phyloP scores from a whole-genome alignment of 345 rosid genomes.

The Acer saccharum region DNA sequence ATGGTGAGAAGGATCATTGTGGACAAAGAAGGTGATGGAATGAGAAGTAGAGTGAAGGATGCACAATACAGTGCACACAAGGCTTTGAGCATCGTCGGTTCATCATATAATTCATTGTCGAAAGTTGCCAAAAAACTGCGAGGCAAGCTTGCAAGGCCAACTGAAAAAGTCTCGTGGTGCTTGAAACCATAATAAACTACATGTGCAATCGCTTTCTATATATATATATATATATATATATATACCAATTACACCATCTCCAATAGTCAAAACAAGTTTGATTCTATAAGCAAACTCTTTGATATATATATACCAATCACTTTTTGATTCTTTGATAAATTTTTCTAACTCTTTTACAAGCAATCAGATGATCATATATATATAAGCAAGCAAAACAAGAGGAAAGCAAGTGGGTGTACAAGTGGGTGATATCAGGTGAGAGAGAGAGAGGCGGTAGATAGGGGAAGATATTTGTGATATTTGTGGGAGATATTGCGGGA shows the following conservation, averaged over 20 bases:
- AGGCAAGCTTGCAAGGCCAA: background rate
- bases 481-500: too few species aligned
- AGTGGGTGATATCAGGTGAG: too few species aligned
- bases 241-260: background rate
- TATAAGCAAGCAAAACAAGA: too few species aligned
- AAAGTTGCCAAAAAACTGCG: conserved; percentile 16
- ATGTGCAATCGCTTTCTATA: background rate
- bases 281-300: too few species aligned
- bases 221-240: background rate
- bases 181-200: background rate
- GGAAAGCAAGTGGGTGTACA: too few species aligned
- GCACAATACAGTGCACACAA: background rate
- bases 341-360: too few species aligned
- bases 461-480: too few species aligned
- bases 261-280: too few species aligned
- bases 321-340: too few species aligned
- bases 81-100: conserved; percentile 18
- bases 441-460: too few species aligned
- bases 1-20: conserved; percentile 27
- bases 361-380: too few species aligned
- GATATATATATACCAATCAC: too few species aligned
- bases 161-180: conserved; percentile 10
- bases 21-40: conserved; percentile 5
- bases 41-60: conserved; percentile 14
- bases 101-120: conserved; percentile 20